Percentiles rank a stretch among this genome's conserved stretches.
Conservation (phyloP, 768 basidiomycete genomes). For the Austroboletus eburneus region DNA sequence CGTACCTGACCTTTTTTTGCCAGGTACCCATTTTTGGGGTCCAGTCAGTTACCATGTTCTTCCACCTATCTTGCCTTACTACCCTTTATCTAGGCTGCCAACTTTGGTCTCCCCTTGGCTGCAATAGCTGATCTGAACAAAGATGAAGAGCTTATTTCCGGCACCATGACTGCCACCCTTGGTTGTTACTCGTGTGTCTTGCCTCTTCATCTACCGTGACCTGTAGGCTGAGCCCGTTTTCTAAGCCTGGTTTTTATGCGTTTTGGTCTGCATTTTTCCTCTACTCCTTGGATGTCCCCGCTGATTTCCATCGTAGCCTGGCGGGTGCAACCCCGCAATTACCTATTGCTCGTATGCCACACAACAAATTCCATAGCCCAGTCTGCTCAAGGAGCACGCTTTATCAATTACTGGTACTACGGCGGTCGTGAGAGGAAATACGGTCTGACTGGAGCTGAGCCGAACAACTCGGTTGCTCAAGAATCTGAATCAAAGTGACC, state of each 20-base stretch:
- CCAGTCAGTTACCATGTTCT: conserved; percentile 57
- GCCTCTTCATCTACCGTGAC: conserved; percentile 5
- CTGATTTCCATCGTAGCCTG: conserved; percentile 55
- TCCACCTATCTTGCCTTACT: conserved; percentile 2
- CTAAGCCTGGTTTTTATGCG: conserved; percentile 85
- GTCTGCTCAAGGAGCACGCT: conserved; percentile 75
- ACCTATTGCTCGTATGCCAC: conserved; percentile 93
- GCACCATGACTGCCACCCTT: conserved; percentile 92
- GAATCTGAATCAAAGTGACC: conserved; percentile 31
- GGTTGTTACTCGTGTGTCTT: conserved; percentile 84
- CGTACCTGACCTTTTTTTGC: conserved; percentile 3
- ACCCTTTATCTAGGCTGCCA: conserved; percentile 67
- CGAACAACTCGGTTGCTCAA: conserved; percentile 43
- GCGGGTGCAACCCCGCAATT: conserved; percentile 94
- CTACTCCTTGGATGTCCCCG: neutral
- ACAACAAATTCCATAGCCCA: conserved; percentile 88
- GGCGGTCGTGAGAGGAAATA: conserved; percentile 80
- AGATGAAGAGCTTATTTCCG: conserved; percentile 96
- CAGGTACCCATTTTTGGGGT: conserved; percentile 98
- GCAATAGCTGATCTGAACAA: conserved; percentile 87
- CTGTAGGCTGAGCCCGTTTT: conserved; percentile 6
- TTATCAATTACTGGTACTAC: conserved; percentile 85
- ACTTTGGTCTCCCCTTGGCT: conserved; percentile 97
- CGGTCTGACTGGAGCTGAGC: conserved; percentile 32
- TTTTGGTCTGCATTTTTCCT: conserved; percentile 52